Base-by-base conservation (phyloP, 805 yeast genomes). In the Candida multigemmis region DNA sequence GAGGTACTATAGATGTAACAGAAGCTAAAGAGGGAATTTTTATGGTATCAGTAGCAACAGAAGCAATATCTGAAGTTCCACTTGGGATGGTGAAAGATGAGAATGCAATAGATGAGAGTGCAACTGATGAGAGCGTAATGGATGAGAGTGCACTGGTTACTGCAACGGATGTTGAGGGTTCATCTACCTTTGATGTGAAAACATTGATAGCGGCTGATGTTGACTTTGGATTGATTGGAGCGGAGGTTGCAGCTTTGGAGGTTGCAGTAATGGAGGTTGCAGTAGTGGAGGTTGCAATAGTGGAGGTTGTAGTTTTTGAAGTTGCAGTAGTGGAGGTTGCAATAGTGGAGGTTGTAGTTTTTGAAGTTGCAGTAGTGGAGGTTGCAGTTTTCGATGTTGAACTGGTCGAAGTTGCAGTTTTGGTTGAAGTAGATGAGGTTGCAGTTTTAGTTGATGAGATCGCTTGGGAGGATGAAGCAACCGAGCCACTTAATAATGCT, bases 401-500 rank as follows among this genome's bases (percentile, higher is more conserved):
- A 15, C 25, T 27, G 17, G 36, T 24, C 2, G 27, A 11, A 19
- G 28, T 26, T 10, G 33, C 26, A 9, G 30, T 19, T 8, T 26
- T 12, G 9, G 22, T 25, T 12, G 33, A 19, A 17, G 25, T 24
- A 14, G 30, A n/a, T 6, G 24, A 12, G 22, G 33, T 24, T 15
- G 29, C 19, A 18, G 30, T 20, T 4, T 31, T 23, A 5, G 24
- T 16, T 8, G 32, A 14, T n/a, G 29, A 16, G 3, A 28, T 15
- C 3, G 27, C 19, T 11, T 17, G 19, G 3, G 26, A 12, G 12
- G 25, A 17, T 12, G 28, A 29, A 16, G 18, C 32, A 16, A 37
- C 32, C 21, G 41, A 26, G 19, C 40, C 42, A 9, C 46, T 48
- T 37, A 73, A 47, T 22, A 67, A 44, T 15, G 47, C 33, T 46